Base-by-base conservation (phyloP, 2,329 filamentous ascomycete species). In the Aspergillus udagawae region DNA sequence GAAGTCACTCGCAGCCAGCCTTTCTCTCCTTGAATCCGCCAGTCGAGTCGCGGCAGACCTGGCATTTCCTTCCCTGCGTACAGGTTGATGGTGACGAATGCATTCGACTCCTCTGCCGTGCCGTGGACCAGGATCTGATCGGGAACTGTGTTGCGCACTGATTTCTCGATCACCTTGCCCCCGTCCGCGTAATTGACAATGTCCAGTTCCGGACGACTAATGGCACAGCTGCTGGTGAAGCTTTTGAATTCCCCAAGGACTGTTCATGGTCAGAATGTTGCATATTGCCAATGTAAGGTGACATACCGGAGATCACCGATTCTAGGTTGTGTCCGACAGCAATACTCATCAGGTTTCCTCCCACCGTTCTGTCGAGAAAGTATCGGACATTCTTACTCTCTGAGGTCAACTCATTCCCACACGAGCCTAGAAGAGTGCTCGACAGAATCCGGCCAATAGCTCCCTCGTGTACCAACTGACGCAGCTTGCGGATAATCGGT, bases 401-500 rank as follows among this genome's bases (percentile, higher is more conserved):
- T 3, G 49, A 50, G n/a, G 54, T 51, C 8, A 51, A 9, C 1
- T 32, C 48, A 5, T 58, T 55, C 7, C 55, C 0, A 75, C 67
- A 2, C 75, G 77, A 0, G 75, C 78, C 45, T 66, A 73, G 0
- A 70, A 75, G 28, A 67, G 70, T 80, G 8, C 76, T 79, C 56
- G 82, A 83, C 21, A 85, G 63, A 0, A 86, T 71, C 44, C 77
- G 79, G 0, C 84, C 83, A 29, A 86, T 77, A 3, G 67, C 69
- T 0, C 80, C 81, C 0, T 71, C 66, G 1, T 65, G 67, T 6
- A 86, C 52, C 1, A 84, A 42, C 12, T 78, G 70, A 28, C 73
- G 75, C 3, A 86, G 32, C 62, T 78, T 81, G 1, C 70, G 58
- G 2, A 80, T 65, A 0, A 77, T 60, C 0, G 83, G 82, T 0